Evolutionary conservation across 2,329 filamentous ascomycete species (phyloP).

Genomic region (Chaetomiaceae sp.): DNA sequence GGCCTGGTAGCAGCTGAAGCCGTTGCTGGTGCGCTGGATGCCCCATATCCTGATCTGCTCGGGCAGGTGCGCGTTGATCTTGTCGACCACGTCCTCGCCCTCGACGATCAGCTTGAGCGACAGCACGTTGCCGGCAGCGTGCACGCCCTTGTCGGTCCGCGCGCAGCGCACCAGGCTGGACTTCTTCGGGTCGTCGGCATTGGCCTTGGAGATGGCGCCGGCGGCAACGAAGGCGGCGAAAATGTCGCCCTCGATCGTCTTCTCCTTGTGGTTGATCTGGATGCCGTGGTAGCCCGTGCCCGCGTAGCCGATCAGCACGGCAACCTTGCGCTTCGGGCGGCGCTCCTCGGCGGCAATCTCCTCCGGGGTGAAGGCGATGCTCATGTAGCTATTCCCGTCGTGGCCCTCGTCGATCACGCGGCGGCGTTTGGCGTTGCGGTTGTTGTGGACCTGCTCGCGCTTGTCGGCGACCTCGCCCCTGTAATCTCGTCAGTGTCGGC

Average conservation of each 20-base stretch:
- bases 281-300: conserved; percentile 96
- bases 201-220: conserved; percentile 91
- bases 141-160: conserved; percentile 80
- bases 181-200: conserved; percentile 94
- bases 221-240: conserved; percentile 88
- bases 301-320: conserved; percentile 90
- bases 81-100: conserved; percentile 77
- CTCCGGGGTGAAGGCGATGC: conserved; percentile 58
- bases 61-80: conserved; percentile 81
- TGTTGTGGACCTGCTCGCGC: conserved; percentile 43
- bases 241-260: conserved; percentile 93
- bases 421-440: conserved; percentile 49
- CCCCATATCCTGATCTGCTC: conserved; percentile 94
- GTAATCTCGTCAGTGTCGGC: conserved; percentile 22
- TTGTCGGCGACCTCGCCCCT: conserved; percentile 35
- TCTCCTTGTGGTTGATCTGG: conserved; percentile 77
- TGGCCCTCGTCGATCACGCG: conserved; percentile 41
- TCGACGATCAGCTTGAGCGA: conserved; percentile 80
- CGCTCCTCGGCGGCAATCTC: conserved; percentile 85
- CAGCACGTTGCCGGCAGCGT: conserved; percentile 22
- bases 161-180: conserved; percentile 90
- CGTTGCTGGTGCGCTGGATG: conserved; percentile 79
- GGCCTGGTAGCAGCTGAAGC: conserved; percentile 89
- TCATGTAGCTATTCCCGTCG: conserved; percentile 44
- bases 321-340: conserved; percentile 91